Base-by-base conservation (phyloP, 768 basidiomycete species). In the Podaxis sp. region DNA sequence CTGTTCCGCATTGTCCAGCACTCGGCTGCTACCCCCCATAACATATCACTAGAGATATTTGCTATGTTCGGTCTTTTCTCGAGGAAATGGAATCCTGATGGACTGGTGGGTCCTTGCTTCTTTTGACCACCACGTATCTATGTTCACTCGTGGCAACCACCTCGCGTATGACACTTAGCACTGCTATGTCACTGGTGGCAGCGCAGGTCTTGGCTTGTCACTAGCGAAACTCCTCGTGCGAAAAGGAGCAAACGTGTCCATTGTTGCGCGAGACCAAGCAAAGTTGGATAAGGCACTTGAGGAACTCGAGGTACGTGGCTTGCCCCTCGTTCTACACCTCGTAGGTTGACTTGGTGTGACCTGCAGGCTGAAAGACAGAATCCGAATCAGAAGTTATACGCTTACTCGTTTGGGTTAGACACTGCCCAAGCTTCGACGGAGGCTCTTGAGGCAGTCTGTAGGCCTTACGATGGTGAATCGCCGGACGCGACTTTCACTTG, bases 101-200 rank as follows among this genome's bases (percentile, higher is more conserved):
- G 80, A 13, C 75, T 80, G 75, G 84, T 76, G 61, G 36, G 71
- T 69, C 42, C 33, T 49, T 51, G 2, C 26, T n/a, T 8, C 22
- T 28, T 52, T 49, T 8, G 36, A 24, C 46, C 33, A 33, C 33
- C 33, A 33, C 2, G 33, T 11, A 22, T 30, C 9, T 15, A 22
- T 17, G 15, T 13, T 59, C 19, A 26, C 26, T 28, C 51, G 26
- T 60, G 22, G 33, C 57, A 44, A 40, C 62, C 19, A 30, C 24
- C 36, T 57, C 49, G 15, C 57, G 9, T 65, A 48, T 46, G 2
- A 30, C 44, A 8, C 15, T 19, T 19, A 96, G 95, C 92, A 95
- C 67, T 86, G 87, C 74, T 93, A 93, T 71, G 79, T 96, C 17
- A 93, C 93, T 0, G 95, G 95, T 2, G 94, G 92, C 2, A 90